Evolutionary conservation across 1,284 basidiomycete species (phyloP), one percentile per base, ranked within the genome.

Genomic region (Malassezia sp.): DNA sequence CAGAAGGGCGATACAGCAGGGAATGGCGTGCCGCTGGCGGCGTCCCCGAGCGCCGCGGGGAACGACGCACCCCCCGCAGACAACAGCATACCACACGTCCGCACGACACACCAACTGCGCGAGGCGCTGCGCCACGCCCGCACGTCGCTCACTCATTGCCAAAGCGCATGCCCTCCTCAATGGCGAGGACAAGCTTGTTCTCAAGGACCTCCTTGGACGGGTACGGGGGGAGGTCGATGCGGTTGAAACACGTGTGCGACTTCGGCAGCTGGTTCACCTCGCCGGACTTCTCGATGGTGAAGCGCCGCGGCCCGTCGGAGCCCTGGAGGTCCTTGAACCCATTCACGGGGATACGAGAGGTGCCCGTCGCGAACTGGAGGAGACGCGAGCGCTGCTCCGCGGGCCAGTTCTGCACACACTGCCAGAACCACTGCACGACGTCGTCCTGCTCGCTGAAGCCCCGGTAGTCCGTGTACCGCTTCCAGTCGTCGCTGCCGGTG

Each of bases 371-470:
- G 72, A 99, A 96, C 72, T 97, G 91, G 39, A 70, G 54, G 49
- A 96, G 74, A 8, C 91, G 82, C 37, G 85, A 85, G 74, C 96
- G 95, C 71, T 88, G 82, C 74, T 97, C 93, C 0, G 88, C 78
- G 6, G 91, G 89, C 91, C 91, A 97, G 42, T 82, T 82, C 45
- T 85, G 81, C 48, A 97, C 85, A 64, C 87, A 90, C 75, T 96
- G 84, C 93, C 93, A 99, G 80, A 99, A 99, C 93, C 93, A 97
- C 71, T 95, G 87, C 56, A 99, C 87, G 51, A 97, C 91, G 47
- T 67, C 63, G 55, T 71, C 63, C 45, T 64, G 59, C 49, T 60
- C 65, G 22, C 62, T 71, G 53, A 77, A 77, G 39, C 76, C 76
- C 41, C 76, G 72, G 72, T 78, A 78, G 65, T 78, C 77, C 48